These are phyloP conservation scores for Tuber melanosporum DNA, from an alignment of 495 filamentous ascomycete genomes.

Conservation along the genomic window DNA sequence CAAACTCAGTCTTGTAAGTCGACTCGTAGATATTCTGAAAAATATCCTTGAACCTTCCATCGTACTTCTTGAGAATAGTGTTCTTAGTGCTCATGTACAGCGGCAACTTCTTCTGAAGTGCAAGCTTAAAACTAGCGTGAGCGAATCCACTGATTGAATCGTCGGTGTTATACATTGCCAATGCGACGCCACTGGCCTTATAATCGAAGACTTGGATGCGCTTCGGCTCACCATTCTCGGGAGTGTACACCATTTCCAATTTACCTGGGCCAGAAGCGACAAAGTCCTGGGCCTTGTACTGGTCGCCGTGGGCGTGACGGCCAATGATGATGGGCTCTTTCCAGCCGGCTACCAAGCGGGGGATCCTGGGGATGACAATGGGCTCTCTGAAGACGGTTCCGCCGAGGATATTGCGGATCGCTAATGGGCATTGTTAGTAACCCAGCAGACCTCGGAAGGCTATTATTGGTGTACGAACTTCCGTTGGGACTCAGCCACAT, in stretches of 20 bases:
- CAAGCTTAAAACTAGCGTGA: constrained; percentile 91
- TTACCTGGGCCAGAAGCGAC: constrained; percentile 76
- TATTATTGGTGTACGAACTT: constrained; percentile 44
- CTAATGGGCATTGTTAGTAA: constrained; percentile 17
- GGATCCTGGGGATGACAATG: constrained; percentile 88
- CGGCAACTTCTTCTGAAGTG: constrained; percentile 74
- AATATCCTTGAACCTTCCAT: constrained; percentile 97
- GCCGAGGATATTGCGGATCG: constrained; percentile 89
- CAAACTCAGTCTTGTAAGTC: constrained; percentile 79
- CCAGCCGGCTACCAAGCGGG: constrained; percentile 90
- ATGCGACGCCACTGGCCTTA: constrained; percentile 77
- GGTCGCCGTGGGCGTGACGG: constrained; percentile 96
- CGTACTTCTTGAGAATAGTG: constrained; percentile 98
- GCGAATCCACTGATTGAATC: constrained; percentile 92
- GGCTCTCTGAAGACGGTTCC: constrained; percentile 98
- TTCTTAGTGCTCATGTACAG: constrained; percentile 99
- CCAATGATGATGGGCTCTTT: constrained; percentile 98
- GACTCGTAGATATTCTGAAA: constrained; percentile 94
- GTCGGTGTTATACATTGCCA: constrained; percentile 96
- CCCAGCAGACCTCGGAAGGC: background rate
- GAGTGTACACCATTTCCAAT: constrained; percentile 89
- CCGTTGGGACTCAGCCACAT: constrained; percentile 99
- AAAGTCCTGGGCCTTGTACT: constrained; percentile 90
- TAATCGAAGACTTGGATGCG: constrained; percentile 86
- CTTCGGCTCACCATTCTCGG: constrained; percentile 71